phyloP scores from a whole-genome alignment of 805 yeast genomes.

The Barnettozyma pratensis region DNA sequence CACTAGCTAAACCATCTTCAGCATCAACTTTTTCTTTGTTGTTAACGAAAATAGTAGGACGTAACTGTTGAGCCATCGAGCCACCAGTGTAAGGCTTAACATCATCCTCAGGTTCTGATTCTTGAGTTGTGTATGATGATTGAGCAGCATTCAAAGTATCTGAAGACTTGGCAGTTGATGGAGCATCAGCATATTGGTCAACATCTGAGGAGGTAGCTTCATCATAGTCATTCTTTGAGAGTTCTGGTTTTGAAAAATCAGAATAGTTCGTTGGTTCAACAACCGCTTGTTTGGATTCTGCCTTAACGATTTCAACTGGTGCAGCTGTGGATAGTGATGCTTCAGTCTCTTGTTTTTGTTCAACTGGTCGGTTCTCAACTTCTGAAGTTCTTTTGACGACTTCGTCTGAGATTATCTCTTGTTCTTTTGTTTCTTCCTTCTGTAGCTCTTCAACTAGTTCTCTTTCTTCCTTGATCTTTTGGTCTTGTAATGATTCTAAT shows the following conservation, averaged over 20 bases:
- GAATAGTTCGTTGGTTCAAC: too few species aligned
- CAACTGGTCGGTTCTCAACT: neutral
- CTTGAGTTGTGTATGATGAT: slow-evolving; percentile 20
- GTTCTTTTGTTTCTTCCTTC: slow-evolving; percentile 4
- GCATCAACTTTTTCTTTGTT: slow-evolving; percentile 4
- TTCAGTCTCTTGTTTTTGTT: neutral
- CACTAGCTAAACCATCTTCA: neutral
- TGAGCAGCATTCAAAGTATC: slow-evolving; percentile 15
- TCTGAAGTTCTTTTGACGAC: neutral
- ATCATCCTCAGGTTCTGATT: slow-evolving; percentile 10
- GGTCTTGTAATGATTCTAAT: slow-evolving; percentile 5
- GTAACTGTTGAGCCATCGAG: slow-evolving; percentile 42
- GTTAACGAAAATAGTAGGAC: slow-evolving; percentile 31
- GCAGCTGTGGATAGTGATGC: neutral
- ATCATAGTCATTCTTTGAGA: neutral
- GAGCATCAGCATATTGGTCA: slow-evolving; percentile 17
- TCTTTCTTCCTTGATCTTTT: slow-evolving; percentile 10
- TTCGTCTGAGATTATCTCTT: slow-evolving; percentile 4
- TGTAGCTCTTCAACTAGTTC: slow-evolving; percentile 3
- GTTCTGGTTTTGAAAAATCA: too few species aligned
- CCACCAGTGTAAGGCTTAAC: neutral
- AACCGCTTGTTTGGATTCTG: too few species aligned
- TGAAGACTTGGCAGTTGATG: slow-evolving; percentile 24
- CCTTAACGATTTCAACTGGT: neutral
- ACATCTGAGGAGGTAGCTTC: neutral